Base-by-base conservation (phyloP, 768 basidiomycete species). In the Suillus decipiens region DNA sequence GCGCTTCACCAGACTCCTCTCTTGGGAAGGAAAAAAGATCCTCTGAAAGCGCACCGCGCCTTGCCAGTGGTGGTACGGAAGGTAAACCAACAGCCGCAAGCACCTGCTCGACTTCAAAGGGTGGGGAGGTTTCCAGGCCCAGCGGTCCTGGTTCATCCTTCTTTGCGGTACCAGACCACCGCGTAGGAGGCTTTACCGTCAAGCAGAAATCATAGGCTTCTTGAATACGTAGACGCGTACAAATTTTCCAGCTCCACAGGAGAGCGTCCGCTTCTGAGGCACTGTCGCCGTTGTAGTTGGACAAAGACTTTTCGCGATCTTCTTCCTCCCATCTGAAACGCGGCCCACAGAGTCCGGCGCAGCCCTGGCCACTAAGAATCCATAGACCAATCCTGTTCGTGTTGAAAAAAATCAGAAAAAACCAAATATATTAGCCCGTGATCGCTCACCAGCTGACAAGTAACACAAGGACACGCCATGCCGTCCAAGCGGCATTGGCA, bases 321-420 rank as follows among this genome's bases (percentile, higher is more conserved):
- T 89, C 85, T 77, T 94, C 93, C 71, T 94, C 92, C 93, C 91
- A 93, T 66, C 89, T 82, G 69, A 87, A 86, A 15, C 90, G 86
- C 11, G 93, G 93, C 50, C 93, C 93, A 73, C 91, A 92, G 17
- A 94, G 72, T n/a, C 93, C 92, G 56, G 86, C 92, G 54, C 89
- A 90, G 62, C 85, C 85, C 63, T 91, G 84, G 50, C 87, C 90
- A 54, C 89, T 91, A 67, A 91, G 76, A 59, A 89, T 70, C 92
- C 92, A 95, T 19, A 96, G 81, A 54, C 89, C 89, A 57, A 91
- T 72, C 85, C 91, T 92, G 67, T 17, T 60, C 11, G 51, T 43
- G 0, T 0, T 8, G 3, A 33, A 39, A 31, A 63, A 22, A 61
- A 63, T 28, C 19, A 58, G 31, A 33, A n/a, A 45, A 54, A 5